Base-by-base conservation (phyloP, 2,329 filamentous ascomycete species). In the Neopestalotiopsis clavispora region DNA sequence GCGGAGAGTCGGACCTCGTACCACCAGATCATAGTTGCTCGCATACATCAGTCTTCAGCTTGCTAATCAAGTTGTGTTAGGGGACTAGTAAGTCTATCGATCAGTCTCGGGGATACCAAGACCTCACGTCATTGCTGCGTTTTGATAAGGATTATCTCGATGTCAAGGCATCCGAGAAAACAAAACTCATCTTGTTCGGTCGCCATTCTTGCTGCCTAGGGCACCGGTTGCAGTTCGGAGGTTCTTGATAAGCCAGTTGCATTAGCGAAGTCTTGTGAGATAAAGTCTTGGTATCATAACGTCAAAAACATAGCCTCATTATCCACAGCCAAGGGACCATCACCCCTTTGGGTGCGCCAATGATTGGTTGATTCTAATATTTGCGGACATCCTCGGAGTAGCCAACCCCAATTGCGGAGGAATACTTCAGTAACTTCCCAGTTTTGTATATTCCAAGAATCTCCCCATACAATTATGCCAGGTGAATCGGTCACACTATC, bases 361-460 rank as follows among this genome's bases (percentile, higher is more conserved):
- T 71, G 72, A 72, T 82, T 82, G 3, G 80, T 82, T 23, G 77
- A 75, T 17, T 77, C 72, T 6, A 83, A 68, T 6, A 84, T 65
- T 42, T 84, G 80, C 0, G 71, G 68, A 65, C 82, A 84, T 0
- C 79, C 82, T 1, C 71, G 71, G 0, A 84, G 57, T 10, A 84
- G 65, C 75, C 78, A 79, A 1, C 72, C 77, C 83, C 84, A 88
- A 70, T 85, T 86, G 56, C 75, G 75, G 2, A 83, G 71, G 70
- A 88, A 87, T 0, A 69, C 68, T 9, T 79, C 78, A 0, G 80
- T 85, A 1, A 83, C 77, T 70, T 88, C 86, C 86, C 85, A 88
- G 10, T 79, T 82, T 0, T 70, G 69, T 2, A 77, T 67, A 45
- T 86, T 79, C 68, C 42, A 69, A n/a, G 58, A 32, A 12, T 67